Percentiles rank a stretch among this genome's conserved stretches.
Evolutionary conservation across 495 filamentous ascomycete genomes (phyloP).

Genomic region (Lindgomyces ingoldianus): DNA sequence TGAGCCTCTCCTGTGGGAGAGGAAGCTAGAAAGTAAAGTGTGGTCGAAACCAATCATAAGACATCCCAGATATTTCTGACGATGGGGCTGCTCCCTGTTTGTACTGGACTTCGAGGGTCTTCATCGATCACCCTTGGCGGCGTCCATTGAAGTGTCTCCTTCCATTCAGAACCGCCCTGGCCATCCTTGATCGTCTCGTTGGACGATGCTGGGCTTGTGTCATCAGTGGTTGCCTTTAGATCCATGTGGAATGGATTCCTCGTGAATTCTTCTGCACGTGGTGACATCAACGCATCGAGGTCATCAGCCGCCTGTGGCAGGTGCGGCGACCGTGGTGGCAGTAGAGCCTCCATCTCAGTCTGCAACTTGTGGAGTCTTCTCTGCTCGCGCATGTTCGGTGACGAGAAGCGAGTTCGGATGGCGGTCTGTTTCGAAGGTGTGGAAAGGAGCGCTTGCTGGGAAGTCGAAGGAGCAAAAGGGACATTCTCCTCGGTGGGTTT

Average conservation of each 20-base stretch:
- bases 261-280: conserved; percentile 48
- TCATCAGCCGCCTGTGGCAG: conserved; percentile 25
- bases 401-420: conserved; percentile 42
- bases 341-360: conserved; percentile 39
- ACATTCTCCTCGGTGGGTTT: background rate
- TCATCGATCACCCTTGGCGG: conserved; percentile 46
- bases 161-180: conserved; percentile 18
- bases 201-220: conserved; percentile 28
- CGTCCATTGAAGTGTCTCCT: conserved; percentile 16
- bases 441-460: conserved; percentile 14
- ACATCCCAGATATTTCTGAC: conserved; percentile 61
- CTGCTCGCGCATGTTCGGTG: conserved; percentile 43
- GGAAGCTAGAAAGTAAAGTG: background rate
- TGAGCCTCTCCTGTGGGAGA: no score
- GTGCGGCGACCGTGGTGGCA: conserved; percentile 34
- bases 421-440: conserved; percentile 20
- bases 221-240: conserved; percentile 13
- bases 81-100: conserved; percentile 65
- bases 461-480: background rate
- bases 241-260: conserved; percentile 47
- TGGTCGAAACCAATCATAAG: conserved; percentile 39
- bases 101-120: conserved; percentile 67
- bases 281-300: conserved; percentile 45
- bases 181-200: conserved; percentile 36
- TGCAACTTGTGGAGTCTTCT: conserved; percentile 43